These are phyloP conservation scores for Sugiyamaella paludigena DNA, from an alignment of 1,139 yeast genomes.

Conservation along the genomic window DNA sequence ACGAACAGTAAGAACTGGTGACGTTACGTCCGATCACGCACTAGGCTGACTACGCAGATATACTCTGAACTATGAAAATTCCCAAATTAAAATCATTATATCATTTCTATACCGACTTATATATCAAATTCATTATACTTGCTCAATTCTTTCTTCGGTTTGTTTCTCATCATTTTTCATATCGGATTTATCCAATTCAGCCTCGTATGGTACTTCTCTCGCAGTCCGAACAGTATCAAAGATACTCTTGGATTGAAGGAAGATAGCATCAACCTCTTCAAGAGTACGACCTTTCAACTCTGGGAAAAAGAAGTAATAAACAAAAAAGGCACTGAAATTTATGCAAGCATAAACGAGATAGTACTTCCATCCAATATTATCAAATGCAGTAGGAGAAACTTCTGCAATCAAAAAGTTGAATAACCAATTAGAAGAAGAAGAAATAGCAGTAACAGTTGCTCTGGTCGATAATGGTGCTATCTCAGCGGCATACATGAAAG, in stretches of 20 bases:
- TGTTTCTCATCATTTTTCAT: constrained; percentile 7
- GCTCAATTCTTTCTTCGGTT: too few relatives aligned
- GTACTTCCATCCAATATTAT: constrained; percentile 51
- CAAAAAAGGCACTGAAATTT: constrained; percentile 52
- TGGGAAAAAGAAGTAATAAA: constrained; percentile 59
- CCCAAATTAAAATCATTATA: too few relatives aligned
- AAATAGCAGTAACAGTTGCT: constrained; percentile 53
- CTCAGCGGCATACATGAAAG: constrained; percentile 47
- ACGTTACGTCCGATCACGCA: too few relatives aligned
- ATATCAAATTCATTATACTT: too few relatives aligned
- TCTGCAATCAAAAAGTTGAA: constrained; percentile 45
- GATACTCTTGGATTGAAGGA: constrained; percentile 5
- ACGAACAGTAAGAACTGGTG: too few relatives aligned
- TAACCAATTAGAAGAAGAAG: constrained; percentile 27
- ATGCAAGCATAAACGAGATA: constrained; percentile 57
- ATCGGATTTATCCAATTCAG: not conserved
- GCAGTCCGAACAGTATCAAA: constrained; percentile 9
- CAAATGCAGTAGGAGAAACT: constrained; percentile 42
- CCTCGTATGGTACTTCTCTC: constrained; percentile 4
- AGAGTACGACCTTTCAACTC: constrained; percentile 61
- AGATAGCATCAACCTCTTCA: constrained; percentile 46
- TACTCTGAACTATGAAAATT: too few relatives aligned
- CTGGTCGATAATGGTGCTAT: constrained; percentile 57
- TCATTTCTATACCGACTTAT: too few relatives aligned
- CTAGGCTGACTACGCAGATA: too few relatives aligned